phyloP scores from a whole-genome alignment of 495 filamentous ascomycete genomes.

The Peziza echinospora region DNA sequence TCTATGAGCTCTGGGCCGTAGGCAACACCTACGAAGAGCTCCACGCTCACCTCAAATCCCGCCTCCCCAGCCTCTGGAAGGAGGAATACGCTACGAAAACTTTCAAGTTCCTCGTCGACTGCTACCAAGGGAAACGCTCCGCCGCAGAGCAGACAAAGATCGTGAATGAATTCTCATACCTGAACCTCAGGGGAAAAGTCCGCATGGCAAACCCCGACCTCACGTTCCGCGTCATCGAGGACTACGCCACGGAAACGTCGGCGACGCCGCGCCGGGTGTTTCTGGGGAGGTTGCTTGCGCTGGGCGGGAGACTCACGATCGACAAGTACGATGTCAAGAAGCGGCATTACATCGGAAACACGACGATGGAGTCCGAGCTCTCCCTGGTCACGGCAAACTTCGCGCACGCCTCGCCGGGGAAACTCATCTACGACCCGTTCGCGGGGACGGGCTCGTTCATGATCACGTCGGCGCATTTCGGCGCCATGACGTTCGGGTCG shows the following conservation, averaged over 20 bases:
- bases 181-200: slow-evolving; percentile 57
- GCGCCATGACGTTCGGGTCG: slow-evolving; percentile 54
- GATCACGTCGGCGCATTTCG: slow-evolving; percentile 72
- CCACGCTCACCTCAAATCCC: slow-evolving; percentile 37
- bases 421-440: slow-evolving; percentile 80
- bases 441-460: slow-evolving; percentile 84
- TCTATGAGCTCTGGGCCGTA: slow-evolving; percentile 75
- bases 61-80: slow-evolving; percentile 41
- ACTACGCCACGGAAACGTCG: slow-evolving; percentile 35
- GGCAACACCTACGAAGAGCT: slow-evolving; percentile 45
- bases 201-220: slow-evolving; percentile 46
- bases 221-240: slow-evolving; percentile 58
- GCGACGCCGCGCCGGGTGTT: slow-evolving; percentile 28
- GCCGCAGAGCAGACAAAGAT: slow-evolving; percentile 36
- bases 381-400: slow-evolving; percentile 84
- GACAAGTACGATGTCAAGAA: slow-evolving; percentile 77
- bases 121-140: slow-evolving; percentile 47
- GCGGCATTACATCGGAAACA: slow-evolving; percentile 77
- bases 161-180: slow-evolving; percentile 62
- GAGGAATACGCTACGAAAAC: slow-evolving; percentile 33
- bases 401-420: slow-evolving; percentile 56
- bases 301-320: slow-evolving; percentile 41
- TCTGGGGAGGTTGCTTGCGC: slow-evolving; percentile 46
- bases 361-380: slow-evolving; percentile 89
- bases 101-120: slow-evolving; percentile 68